Evolutionary conservation across 1,139 yeast genomes (phyloP).

Genomic region (Sugiyamaella xylanicola): DNA sequence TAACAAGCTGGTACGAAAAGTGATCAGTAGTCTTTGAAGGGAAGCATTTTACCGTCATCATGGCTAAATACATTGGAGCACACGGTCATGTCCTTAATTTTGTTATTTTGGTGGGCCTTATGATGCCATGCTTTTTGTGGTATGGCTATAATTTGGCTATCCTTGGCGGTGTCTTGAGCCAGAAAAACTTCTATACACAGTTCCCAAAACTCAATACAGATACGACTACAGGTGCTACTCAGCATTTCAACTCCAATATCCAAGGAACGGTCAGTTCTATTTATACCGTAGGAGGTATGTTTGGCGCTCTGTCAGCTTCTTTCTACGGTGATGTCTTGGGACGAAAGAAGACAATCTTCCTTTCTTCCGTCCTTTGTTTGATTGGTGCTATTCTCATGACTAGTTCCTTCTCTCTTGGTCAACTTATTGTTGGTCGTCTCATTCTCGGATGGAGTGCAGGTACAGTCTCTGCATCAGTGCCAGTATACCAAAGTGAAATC

Average conservation of each 20-base stretch:
- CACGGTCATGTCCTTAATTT: constrained; percentile 23
- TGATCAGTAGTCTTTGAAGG: background rate
- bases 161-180: constrained; percentile 50
- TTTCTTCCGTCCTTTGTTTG: constrained; percentile 60
- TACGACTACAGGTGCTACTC: constrained; percentile 25
- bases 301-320: constrained; percentile 67
- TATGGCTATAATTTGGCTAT: constrained; percentile 56
- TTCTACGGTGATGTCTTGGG: constrained; percentile 65
- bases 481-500: constrained; percentile 63
- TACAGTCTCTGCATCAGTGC: constrained; percentile 61
- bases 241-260: constrained; percentile 28
- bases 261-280: constrained; percentile 46
- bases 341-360: constrained; percentile 62
- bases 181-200: constrained; percentile 44
- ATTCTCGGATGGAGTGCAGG: constrained; percentile 78
- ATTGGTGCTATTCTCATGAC: constrained; percentile 66
- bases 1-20: background rate
- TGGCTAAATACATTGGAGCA: constrained; percentile 21
- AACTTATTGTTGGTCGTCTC: constrained; percentile 73
- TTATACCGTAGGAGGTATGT: constrained; percentile 70
- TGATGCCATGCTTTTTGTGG: constrained; percentile 30
- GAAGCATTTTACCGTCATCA: background rate
- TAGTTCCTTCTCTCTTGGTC: constrained; percentile 60
- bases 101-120: constrained; percentile 19
- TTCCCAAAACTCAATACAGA: constrained; percentile 47